These are phyloP conservation scores for Platanthera zijinensis DNA, from an alignment of 106 monocot species.

Conservation along the genomic window DNA sequence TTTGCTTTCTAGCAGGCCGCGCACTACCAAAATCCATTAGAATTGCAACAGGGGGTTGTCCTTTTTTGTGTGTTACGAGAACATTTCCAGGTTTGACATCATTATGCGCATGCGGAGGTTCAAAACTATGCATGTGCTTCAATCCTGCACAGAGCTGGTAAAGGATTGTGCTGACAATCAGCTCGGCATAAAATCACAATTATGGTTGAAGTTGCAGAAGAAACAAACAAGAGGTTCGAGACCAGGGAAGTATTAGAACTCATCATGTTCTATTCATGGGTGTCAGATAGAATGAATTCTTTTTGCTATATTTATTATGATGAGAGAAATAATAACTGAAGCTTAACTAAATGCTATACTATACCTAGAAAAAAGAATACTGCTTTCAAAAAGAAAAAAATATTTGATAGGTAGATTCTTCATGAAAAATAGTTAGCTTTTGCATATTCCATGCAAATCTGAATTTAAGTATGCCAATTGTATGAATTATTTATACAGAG, in stretches of 20 bases:
- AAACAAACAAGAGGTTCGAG: too few relatives aligned
- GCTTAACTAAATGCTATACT: background rate
- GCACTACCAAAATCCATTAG: conserved; percentile 99
- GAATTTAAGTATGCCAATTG: background rate
- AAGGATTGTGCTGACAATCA: background rate
- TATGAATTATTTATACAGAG: background rate
- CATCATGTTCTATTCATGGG: background rate
- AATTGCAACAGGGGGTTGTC: conserved; percentile 77
- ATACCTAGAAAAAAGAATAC: background rate
- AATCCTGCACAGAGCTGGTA: conserved; percentile 93
- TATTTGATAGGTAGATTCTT: background rate
- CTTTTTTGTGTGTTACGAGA: conserved; percentile 66
- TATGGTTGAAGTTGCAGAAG: background rate
- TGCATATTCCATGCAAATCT: background rate
- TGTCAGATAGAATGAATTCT: background rate
- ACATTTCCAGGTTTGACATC: conserved; percentile 98
- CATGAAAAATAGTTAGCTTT: background rate
- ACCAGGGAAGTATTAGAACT: background rate
- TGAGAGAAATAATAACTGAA: background rate
- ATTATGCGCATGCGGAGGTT: conserved; percentile 98
- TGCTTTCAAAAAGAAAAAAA: background rate
- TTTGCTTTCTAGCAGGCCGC: conserved; percentile 74
- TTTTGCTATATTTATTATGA: background rate
- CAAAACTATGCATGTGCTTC: conserved; percentile 91
- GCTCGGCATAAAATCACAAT: background rate